Evolutionary conservation across 2,329 filamentous ascomycete species (phyloP).

Genomic region (Bipolaris gigantea): DNA sequence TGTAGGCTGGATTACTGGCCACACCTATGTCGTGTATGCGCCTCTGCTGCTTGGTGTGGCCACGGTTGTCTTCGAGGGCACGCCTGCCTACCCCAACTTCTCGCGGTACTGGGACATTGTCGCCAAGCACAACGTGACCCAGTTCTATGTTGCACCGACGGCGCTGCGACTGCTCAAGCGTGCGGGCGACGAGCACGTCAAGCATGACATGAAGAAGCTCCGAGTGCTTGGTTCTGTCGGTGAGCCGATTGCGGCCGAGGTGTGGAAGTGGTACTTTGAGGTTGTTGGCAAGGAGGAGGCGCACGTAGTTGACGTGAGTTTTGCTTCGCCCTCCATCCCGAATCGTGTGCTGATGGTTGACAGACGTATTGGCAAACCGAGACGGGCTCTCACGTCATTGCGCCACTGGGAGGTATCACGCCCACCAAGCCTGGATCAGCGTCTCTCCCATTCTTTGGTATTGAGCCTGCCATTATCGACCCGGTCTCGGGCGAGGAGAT

Average conservation of each 20-base stretch:
- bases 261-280: slow-evolving; percentile 99
- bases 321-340: background rate
- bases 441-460: slow-evolving; percentile 96
- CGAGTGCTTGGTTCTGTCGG: slow-evolving; percentile 92
- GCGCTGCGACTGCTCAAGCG: slow-evolving; percentile 92
- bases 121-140: slow-evolving; percentile 89
- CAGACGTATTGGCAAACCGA: slow-evolving; percentile 99
- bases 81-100: slow-evolving; percentile 95
- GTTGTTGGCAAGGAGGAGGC: slow-evolving; percentile 90
- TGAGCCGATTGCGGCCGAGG: slow-evolving; percentile 94
- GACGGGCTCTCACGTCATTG: slow-evolving; percentile 95
- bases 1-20: slow-evolving; percentile 98
- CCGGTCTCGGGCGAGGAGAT: slow-evolving; percentile 93
- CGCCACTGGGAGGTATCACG: slow-evolving; percentile 87
- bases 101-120: slow-evolving; percentile 99
- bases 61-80: slow-evolving; percentile 97
- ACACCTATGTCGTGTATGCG: slow-evolving; percentile 97
- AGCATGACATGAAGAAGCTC: slow-evolving; percentile 84
- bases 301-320: slow-evolving; percentile 88
- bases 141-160: slow-evolving; percentile 98
- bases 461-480: slow-evolving; percentile 96
- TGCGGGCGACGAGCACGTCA: slow-evolving; percentile 89
- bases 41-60: slow-evolving; percentile 89
- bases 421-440: slow-evolving; percentile 96
- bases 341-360: slow-evolving; percentile 21